Conservation (phyloP, 371 early-diverging fungal genomes). For the Apophysomyces ossiformis region DNA sequence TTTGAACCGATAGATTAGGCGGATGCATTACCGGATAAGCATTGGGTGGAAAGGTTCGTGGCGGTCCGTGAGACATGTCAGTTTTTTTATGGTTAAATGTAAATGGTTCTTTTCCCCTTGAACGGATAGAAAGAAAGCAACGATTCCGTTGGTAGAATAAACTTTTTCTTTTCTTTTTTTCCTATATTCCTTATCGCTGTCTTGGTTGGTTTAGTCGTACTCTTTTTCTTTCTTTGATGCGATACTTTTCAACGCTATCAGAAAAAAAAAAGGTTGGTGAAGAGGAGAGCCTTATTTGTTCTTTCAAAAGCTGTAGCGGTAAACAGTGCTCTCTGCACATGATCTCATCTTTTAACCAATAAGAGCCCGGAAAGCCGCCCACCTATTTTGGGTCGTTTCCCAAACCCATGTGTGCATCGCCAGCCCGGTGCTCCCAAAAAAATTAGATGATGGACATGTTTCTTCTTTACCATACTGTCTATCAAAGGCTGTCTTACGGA, state of each 20-base stretch:
- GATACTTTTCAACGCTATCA: background rate
- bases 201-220: background rate
- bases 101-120: slow-evolving; percentile 1
- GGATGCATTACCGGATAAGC: slow-evolving; percentile 9
- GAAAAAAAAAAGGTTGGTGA: slow-evolving; percentile 4
- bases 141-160: background rate
- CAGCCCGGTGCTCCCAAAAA: no score
- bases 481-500: no score
- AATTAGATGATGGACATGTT: no score
- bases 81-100: background rate
- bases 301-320: background rate
- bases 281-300: slow-evolving; percentile 5
- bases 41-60: slow-evolving; percentile 6
- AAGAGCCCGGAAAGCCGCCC: background rate
- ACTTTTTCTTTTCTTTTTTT: background rate
- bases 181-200: background rate
- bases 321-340: slow-evolving; percentile 10
- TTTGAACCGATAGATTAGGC: background rate
- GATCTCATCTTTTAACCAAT: slow-evolving; percentile 3
- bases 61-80: slow-evolving; percentile 9
- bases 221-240: background rate
- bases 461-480: no score
- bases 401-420: no score
- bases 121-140: slow-evolving; percentile 1
- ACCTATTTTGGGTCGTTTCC: no score